Base-by-base conservation (phyloP, 495 filamentous ascomycete genomes). In the Lepidopterella palustris region DNA sequence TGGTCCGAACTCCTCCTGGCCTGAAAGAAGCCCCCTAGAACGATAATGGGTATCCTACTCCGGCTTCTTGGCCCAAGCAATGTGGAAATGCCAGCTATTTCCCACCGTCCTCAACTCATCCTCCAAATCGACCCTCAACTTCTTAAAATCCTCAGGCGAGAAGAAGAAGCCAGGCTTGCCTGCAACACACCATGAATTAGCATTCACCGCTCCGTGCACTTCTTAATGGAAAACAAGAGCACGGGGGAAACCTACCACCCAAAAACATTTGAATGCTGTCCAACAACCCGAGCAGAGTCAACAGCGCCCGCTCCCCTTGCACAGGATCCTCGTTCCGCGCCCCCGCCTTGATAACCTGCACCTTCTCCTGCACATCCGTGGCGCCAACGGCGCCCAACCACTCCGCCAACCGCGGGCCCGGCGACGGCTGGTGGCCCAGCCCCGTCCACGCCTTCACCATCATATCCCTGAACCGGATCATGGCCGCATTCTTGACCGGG, bases 11-110 rank as follows among this genome's bases (percentile, higher is more conserved):
- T n/a, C n/a, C n/a, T n/a, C n/a, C n/a, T n/a, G n/a, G n/a, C n/a
- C n/a, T n/a, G n/a, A n/a, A n/a, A n/a, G n/a, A n/a, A n/a, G n/a
- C n/a, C n/a, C n/a, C n/a, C n/a, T n/a, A n/a, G n/a, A n/a, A n/a
- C n/a, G n/a, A n/a, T n/a, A n/a, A n/a, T n/a, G n/a, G n/a, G n/a
- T n/a, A n/a, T n/a, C n/a, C n/a, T 40, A 51, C 50, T 31, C 23
- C 10, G 51, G 23, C 49, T 60, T 60, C 32, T 31, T 27, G 15
- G 20, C 51, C 49, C 51, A 60, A 10, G 52, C 58, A 6, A 60
- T 39, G 42, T 60, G 51, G n/a, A 32, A 40, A 21, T 55, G 23
- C 21, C 40, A 60, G 8, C n/a, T 27, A 55, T 60, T 60, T 18
- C 58, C 58, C 29, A 48, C 35, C 20, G 29, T 32, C 40, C 32